Evolutionary conservation across 129 eudicot species (phyloP), one percentile per base, ranked within the genome.

Genomic region (Tagetes patula): DNA sequence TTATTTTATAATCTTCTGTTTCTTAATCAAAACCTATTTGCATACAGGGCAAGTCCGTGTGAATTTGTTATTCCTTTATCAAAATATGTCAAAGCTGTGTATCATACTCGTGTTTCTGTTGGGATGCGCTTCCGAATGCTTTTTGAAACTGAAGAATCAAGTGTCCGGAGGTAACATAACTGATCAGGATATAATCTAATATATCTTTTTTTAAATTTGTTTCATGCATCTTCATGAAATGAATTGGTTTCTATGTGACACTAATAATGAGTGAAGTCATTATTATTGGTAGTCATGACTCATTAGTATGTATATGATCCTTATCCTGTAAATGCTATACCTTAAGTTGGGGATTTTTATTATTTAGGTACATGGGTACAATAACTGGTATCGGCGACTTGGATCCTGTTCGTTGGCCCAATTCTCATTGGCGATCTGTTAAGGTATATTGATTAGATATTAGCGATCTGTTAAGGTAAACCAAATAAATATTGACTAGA

Each of bases 91-190:
- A 94, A 94, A 84, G 99, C 99, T 68, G 97, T 90, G 71, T 91
- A 88, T 85, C 97, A 94, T 79, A 94, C 97, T 3, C 94, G 99
- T 62, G 94, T 94, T 73, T 90, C 99, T 70, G 99, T 94, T 52
- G 99, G 99, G 76, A 94, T 94, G 99, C 96, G 99, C 37, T 94
- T 94, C 72, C 93, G 99, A 40, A 94, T 94, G 99, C 91, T 94
- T 55, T 94, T 94, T 82, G 99, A 94, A 82, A 94, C 99, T 49
- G 99, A 94, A 82, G 99, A 94, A 83, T 94, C 99, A 49, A 94
- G 97, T 80, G 99, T 94, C 30, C 93, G 99, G 41, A 90, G 99
- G 99, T 94, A 84, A 20, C 37, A 33, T 74, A 53, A 43, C 56
- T 60, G 65, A 53, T 38, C 8, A 62, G 27, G 13, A 20, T 3